Base-by-base conservation (phyloP, 208 protist species). In the Acanthamoeba quina region DNA sequence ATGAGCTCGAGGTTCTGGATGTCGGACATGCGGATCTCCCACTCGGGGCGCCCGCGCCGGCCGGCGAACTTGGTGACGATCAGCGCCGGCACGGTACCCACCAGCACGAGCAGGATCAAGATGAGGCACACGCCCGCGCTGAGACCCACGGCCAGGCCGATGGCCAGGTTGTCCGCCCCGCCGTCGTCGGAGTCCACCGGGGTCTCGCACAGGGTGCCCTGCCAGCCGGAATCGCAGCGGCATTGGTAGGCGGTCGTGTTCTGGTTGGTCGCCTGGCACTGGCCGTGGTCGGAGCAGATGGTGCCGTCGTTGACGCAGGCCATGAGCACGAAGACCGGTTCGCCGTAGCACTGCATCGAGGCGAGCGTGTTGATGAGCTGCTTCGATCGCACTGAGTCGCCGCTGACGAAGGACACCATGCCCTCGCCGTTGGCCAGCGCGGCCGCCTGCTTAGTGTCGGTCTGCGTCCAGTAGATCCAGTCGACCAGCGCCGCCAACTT, bases 401-500 rank as follows among this genome's bases (percentile, higher is more conserved):
- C 37, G 31, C 70, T 78, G 24, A 78, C 31, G 70, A 78, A 78
- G 78, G 78, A 41, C 13, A 62, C 29, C 44, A 88, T 26, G 29
- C 78, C 78, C 49, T 64, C 44, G n/a, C 78, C 49, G 44, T 88
- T 21, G 29, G 78, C 78, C 29, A 54, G 44, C 26, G n/a, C 44
- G 52, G 19, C 2, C 26, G 49, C 78, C 52, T 52, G 29, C 26
- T n/a, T 58, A 6, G 54, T 62, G 24, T 54, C 52, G 47, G 80
- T 88, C 37, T 88, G 80, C 11, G 49, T 88, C 80, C 80, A 88
- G 52, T 34, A 56, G 52, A 88, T 21, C 80, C 80, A 88, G 21
- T 88, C 47, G 29, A 62, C 24, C 52, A 88, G 26, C 5, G 13
- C 29, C 19, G 19, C 15, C 5, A 64, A 3, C 54, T n/a, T 56